These are phyloP conservation scores for Penicillium arizonense DNA, from an alignment of 495 filamentous ascomycete genomes.

Conservation along the genomic window DNA sequence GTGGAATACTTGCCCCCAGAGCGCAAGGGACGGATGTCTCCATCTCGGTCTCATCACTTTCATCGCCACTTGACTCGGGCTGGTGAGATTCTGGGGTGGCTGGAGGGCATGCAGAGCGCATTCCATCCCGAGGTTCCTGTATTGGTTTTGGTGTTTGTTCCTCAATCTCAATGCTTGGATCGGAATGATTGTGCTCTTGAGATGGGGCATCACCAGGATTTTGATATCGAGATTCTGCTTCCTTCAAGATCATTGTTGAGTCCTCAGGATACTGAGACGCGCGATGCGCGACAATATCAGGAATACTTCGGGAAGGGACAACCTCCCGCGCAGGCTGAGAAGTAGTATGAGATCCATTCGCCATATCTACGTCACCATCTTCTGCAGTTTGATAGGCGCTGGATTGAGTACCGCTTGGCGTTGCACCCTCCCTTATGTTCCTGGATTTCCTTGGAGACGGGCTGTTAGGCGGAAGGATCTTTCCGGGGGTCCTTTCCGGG, in stretches of 20 bases:
- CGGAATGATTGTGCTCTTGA: neutral
- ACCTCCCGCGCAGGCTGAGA: neutral
- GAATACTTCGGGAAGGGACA: neutral
- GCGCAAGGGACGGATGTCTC: slow-evolving; percentile 52
- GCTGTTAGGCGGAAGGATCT: too few relatives aligned
- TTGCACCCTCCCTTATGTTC: neutral
- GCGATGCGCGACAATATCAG: neutral
- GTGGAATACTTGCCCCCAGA: slow-evolving; percentile 32
- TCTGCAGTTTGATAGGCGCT: neutral
- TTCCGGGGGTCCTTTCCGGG: neutral
- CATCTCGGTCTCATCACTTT: slow-evolving; percentile 49
- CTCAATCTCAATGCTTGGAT: neutral
- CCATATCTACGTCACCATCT: neutral
- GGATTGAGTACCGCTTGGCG: neutral
- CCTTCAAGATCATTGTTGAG: neutral
- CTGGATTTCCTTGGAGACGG: too few relatives aligned
- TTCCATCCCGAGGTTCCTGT: neutral
- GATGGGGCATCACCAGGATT: neutral
- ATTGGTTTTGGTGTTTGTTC: neutral
- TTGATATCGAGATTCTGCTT: neutral
- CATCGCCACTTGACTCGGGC: slow-evolving; percentile 14
- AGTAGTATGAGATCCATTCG: neutral
- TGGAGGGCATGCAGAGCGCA: neutral
- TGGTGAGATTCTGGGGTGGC: neutral
- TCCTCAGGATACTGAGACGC: neutral